Evolutionary conservation across 192 early-diverging fungal genomes (phyloP), one percentile per base, ranked within the genome.

Genomic region (Rhizoclosmatium sp.): DNA sequence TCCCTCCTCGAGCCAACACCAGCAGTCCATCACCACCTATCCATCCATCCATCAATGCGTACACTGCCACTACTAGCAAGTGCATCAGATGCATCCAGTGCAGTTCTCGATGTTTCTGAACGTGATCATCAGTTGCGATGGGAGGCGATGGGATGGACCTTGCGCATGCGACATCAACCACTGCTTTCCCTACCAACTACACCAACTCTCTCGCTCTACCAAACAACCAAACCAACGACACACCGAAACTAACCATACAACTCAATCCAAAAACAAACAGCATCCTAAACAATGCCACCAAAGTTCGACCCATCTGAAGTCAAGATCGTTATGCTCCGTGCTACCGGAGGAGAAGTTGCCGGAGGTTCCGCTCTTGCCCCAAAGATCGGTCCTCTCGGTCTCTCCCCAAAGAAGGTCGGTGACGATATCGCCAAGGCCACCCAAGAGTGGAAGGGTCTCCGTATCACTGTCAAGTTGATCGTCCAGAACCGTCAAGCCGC

Each of bases 361-460:
- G 94, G 95, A 89, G 95, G 95, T 83, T 95, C 94, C 83, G 96
- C 96, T 59, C 92, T 99, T 69, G 98, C 98, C 69, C 97, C 98
- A 86, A 99, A 99, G 94, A 95, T 99, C 80, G 98, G 98, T 96
- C 98, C 98, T 83, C 95, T 99, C 81, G 98, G 98, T 98, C 88
- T 94, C 76, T 95, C 97, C 69, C 98, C 98, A 90, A 99, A 99
- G 93, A 99, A 99, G 93, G 94, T 97, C 70, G 98, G 98, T 92
- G 98, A 99, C 91, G 98, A 99, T 87, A 99, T 99, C 81, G 98
- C 98, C 92, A 99, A 99, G 93, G 96, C 94, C 79, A 99, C 98
- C 83, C 89, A 94, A 87, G 96, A 95, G 83, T 99, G 94, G 94
- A 99, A 99, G 92, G 98, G 98, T 91, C 93, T 99, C 79, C 92